Base-by-base conservation (phyloP, 2,329 filamentous ascomycete species). In the Ceratocystis harringtonii region DNA sequence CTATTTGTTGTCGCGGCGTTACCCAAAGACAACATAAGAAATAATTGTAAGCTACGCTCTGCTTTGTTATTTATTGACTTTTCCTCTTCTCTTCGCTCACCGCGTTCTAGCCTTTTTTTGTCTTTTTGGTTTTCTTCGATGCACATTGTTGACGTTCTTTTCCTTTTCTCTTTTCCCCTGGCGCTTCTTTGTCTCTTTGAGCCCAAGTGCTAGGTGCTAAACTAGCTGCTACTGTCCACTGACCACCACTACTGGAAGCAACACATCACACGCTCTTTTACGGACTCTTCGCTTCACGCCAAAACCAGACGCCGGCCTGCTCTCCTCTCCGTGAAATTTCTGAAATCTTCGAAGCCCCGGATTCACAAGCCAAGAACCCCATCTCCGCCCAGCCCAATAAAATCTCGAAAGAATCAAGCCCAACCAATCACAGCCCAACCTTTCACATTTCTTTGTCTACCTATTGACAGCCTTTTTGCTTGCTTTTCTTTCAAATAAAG, bases 1-100 rank as follows among this genome's bases (percentile, higher is more conserved):
- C 3, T 57, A 10, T 28, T 65, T 65, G 50, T 62, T 62, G 63
- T 62, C 61, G 52, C 62, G 62, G 58, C 62, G 50, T 58, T 63
- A 36, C 61, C 60, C 60, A 17, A 62, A 19, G 30, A 62, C 15
- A 62, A 25, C 36, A 57, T 41, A 57, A 44, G 36, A 15, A 41
- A 41, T 15, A 41, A 41, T 41, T 15, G 36, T 41, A 44, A 22
- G 28, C 48, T 32, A 5, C 17, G n/a, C 12, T 5, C 12, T 57
- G 22, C 15, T 8, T 10, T 57, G 48, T 8, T 15, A 10, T 15
- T 25, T 32, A 22, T 19, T 50, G 8, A 22, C 22, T 52, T 58
- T 45, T 22, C 52, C 36, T 57, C 45, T n/a, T 43, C 48, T 44
- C 50, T 65, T 28, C 22, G 17, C 22, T 22, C 61, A 45, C 62